Evolutionary conservation across 768 basidiomycete species (phyloP).

Genomic region (Saitozyma podzolica): DNA sequence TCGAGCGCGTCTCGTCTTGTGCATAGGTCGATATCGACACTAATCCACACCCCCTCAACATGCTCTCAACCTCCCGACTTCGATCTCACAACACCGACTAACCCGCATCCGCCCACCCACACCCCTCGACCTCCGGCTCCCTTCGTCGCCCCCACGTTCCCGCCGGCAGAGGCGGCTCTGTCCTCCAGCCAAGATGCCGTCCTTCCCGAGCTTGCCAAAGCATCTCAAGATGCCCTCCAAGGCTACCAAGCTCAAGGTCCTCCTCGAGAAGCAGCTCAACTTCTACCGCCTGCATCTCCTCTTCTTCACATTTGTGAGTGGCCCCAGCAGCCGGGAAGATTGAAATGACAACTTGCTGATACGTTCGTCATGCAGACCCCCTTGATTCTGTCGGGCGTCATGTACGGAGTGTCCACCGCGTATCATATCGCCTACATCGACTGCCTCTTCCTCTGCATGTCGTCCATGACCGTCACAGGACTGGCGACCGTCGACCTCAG

Average conservation of each 20-base stretch:
- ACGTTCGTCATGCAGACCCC: slow-evolving; percentile 57
- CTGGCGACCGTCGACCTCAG: slow-evolving; percentile 52
- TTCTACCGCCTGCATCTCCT: slow-evolving; percentile 60
- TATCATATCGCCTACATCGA: slow-evolving; percentile 53
- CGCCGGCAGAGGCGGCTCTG: too few relatives aligned
- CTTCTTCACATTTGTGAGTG: slow-evolving; percentile 53
- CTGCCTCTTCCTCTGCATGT: slow-evolving; percentile 50
- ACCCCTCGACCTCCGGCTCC: too few relatives aligned
- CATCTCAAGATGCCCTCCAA: slow-evolving; percentile 10
- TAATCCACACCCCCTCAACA: too few relatives aligned
- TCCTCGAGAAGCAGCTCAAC: slow-evolving; percentile 50
- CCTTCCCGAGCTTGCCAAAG: neutral
- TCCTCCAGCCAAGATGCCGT: too few relatives aligned
- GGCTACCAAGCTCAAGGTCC: slow-evolving; percentile 11
- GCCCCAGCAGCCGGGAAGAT: neutral
- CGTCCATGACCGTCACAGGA: slow-evolving; percentile 52
- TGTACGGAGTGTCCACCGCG: slow-evolving; percentile 76
- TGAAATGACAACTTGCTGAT: neutral
- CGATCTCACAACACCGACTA: too few relatives aligned
- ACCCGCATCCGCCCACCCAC: too few relatives aligned
- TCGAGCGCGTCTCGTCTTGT: too few relatives aligned
- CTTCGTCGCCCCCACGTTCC: too few relatives aligned
- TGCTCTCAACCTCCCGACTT: too few relatives aligned
- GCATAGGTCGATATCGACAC: too few relatives aligned
- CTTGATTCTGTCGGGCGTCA: slow-evolving; percentile 72